Evolutionary conservation across 768 basidiomycete genomes (phyloP).

Genomic region (Gloeophyllum trabeum): DNA sequence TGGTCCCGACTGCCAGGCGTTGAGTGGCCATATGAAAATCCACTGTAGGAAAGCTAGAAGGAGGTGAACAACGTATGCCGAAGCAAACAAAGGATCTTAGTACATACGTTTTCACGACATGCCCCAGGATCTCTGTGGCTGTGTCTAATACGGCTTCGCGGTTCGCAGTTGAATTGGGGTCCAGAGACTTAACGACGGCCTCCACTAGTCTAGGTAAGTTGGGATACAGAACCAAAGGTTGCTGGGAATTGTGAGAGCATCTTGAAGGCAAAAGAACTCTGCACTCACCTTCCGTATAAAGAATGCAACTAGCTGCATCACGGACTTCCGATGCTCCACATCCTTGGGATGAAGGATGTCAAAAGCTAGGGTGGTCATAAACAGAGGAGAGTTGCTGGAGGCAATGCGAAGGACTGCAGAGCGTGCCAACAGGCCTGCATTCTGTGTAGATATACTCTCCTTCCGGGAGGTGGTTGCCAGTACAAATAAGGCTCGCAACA

Average conservation of each 20-base stretch:
- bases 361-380: conserved; percentile 88
- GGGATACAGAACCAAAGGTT: conserved; percentile 75
- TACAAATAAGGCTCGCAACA: conserved; percentile 73
- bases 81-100: background rate
- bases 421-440: conserved; percentile 69
- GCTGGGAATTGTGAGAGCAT: conserved; percentile 27
- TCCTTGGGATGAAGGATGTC: conserved; percentile 77
- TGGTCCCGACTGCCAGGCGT: conserved; percentile 85
- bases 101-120: conserved; percentile 85
- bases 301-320: conserved; percentile 90
- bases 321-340: conserved; percentile 70
- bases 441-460: conserved; percentile 56
- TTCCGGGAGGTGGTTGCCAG: conserved; percentile 67
- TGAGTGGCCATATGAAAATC: conserved; percentile 87
- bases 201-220: conserved; percentile 82
- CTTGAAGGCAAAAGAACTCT: background rate
- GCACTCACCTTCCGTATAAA: conserved; percentile 72
- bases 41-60: conserved; percentile 73
- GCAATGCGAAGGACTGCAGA: conserved; percentile 81
- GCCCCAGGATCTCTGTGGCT: conserved; percentile 88
- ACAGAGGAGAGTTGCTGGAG: conserved; percentile 69
- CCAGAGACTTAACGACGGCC: conserved; percentile 92
- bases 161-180: conserved; percentile 71
- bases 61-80: background rate
- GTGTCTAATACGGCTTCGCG: conserved; percentile 83